A percentile compares a stretch with the other conserved stretches of the same genome.
Evolutionary conservation across 2,329 filamentous ascomycete species (phyloP).

Genomic region (Beauveria sp.): DNA sequence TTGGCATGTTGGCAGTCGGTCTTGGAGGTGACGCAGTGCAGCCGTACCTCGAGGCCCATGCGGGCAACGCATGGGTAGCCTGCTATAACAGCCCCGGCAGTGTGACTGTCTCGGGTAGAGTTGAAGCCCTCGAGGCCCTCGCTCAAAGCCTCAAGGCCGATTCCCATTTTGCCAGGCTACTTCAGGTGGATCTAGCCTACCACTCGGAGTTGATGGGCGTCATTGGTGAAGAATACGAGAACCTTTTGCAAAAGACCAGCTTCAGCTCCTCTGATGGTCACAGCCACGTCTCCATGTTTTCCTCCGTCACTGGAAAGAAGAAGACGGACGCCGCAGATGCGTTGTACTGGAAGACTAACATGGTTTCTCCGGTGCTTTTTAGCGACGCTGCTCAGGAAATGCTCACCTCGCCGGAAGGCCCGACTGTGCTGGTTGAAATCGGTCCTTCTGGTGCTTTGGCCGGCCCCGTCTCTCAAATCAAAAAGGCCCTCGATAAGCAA

Average conservation of each 20-base stretch:
- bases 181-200: slow-evolving; percentile 38
- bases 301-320: not conserved
- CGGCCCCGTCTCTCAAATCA: slow-evolving; percentile 8
- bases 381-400: slow-evolving; percentile 8
- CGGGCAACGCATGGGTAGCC: not conserved
- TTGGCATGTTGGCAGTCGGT: slow-evolving; percentile 34
- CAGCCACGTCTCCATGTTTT: not conserved
- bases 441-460: not conserved
- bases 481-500: slow-evolving; percentile 1
- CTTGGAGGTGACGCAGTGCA: not conserved
- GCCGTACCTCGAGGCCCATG: not conserved
- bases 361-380: slow-evolving; percentile 14
- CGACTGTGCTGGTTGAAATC: not conserved
- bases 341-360: slow-evolving; percentile 14
- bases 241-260: not conserved
- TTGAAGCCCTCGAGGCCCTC: slow-evolving; percentile 31
- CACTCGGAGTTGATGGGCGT: slow-evolving; percentile 38
- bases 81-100: slow-evolving; percentile 39
- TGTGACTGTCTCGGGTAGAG: slow-evolving; percentile 28
- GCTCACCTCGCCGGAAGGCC: not conserved
- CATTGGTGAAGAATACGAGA: slow-evolving; percentile 10
- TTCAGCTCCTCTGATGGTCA: not conserved
- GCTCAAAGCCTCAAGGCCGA: slow-evolving; percentile 25
- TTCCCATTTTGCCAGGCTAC: slow-evolving; percentile 31
- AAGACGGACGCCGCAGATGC: slow-evolving; percentile 1